A percentile compares a stretch with the other conserved stretches of the same genome.
phyloP scores from a whole-genome alignment of 305 asterid genomes.

The Fraxinus angustifolia region DNA sequence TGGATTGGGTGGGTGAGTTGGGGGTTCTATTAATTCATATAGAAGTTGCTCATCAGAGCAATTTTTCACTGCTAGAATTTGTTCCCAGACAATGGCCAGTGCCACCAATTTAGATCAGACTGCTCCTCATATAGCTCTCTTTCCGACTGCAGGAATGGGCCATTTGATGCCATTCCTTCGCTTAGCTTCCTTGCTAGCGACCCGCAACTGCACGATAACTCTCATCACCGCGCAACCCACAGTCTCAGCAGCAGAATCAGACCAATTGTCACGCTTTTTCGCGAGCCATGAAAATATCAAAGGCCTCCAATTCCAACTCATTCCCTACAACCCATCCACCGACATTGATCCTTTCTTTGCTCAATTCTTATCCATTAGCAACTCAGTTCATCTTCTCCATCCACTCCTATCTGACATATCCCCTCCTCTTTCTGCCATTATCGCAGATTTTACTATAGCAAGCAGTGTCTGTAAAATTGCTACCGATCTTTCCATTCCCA shows the following conservation, averaged over 20 bases:
- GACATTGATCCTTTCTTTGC: slow-evolving; percentile 46
- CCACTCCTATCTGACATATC: slow-evolving; percentile 35
- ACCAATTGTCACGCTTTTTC: slow-evolving; percentile 38
- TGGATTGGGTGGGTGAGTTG: neutral
- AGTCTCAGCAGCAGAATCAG: slow-evolving; percentile 43
- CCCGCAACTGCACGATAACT: slow-evolving; percentile 41
- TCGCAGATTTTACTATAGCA: slow-evolving; percentile 31
- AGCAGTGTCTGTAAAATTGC: slow-evolving; percentile 16
- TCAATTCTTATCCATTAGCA: slow-evolving; percentile 35
- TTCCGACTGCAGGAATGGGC: slow-evolving; percentile 55
- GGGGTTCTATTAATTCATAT: no score
- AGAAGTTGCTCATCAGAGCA: neutral
- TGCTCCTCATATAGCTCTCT: slow-evolving; percentile 46
- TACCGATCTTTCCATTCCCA: slow-evolving; percentile 21
- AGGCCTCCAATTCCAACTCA: slow-evolving; percentile 33
- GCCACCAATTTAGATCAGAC: neutral
- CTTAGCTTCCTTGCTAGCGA: slow-evolving; percentile 37
- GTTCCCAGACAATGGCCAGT: neutral
- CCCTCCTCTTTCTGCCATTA: slow-evolving; percentile 43
- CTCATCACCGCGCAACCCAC: slow-evolving; percentile 44
- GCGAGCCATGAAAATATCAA: slow-evolving; percentile 29
- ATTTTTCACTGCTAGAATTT: neutral
- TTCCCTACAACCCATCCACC: slow-evolving; percentile 27
- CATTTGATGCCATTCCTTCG: slow-evolving; percentile 52
- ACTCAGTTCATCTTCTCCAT: slow-evolving; percentile 38